Conservation (phyloP, 1,284 basidiomycete species). For the Apiotrichum laibachii region DNA sequence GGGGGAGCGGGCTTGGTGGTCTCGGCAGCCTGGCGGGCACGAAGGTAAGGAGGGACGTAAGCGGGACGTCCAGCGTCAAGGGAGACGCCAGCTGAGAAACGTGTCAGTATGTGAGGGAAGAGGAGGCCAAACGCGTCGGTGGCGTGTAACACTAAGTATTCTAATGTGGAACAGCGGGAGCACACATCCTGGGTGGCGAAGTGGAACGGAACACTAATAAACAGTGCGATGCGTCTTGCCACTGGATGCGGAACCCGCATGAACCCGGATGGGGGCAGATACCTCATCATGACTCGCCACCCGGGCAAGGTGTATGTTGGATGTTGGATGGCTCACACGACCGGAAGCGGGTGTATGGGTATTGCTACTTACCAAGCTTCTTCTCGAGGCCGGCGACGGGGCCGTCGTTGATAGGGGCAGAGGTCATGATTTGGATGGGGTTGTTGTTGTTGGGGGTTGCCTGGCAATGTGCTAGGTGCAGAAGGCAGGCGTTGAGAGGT, state of each 20-base stretch:
- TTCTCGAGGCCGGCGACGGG: conserved; percentile 67
- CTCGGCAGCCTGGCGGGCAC: conserved; percentile 54
- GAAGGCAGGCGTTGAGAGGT: neutral
- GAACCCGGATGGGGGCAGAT: too few relatives aligned
- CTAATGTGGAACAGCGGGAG: neutral
- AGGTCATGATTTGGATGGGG: conserved; percentile 34
- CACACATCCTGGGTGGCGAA: neutral
- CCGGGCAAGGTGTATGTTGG: too few relatives aligned
- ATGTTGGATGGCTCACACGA: conserved; percentile 16
- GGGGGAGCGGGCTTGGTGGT: conserved; percentile 3
- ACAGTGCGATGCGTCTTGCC: too few relatives aligned
- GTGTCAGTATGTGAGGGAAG: conserved; percentile 2
- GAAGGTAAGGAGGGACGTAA: conserved; percentile 87
- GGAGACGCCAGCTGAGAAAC: conserved; percentile 26
- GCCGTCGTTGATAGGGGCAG: conserved; percentile 34
- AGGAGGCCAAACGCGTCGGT: neutral
- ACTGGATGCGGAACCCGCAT: too few relatives aligned
- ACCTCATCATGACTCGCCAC: too few relatives aligned
- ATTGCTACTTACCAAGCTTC: conserved; percentile 65
- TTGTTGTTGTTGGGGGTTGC: conserved; percentile 13
- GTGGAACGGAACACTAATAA: too few relatives aligned
- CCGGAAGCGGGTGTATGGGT: neutral
- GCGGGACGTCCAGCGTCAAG: conserved; percentile 66
- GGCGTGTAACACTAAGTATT: neutral
- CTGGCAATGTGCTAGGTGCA: conserved; percentile 11